Evolutionary conservation across 2,329 filamentous ascomycete genomes (phyloP), one percentile per base, ranked within the genome.

Genomic region (Didymella keratinophila): DNA sequence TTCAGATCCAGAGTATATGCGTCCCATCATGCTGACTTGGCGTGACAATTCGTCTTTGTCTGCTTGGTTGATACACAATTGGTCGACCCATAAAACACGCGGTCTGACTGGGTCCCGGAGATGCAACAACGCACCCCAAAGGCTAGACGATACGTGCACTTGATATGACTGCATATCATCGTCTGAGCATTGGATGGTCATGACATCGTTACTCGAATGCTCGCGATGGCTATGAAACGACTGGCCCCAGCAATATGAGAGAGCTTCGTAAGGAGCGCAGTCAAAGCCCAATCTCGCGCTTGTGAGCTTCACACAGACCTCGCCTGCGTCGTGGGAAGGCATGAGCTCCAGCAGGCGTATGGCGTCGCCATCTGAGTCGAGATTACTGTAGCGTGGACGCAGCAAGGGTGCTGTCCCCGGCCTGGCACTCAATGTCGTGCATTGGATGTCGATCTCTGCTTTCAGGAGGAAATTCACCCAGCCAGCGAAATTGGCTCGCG

Each of bases 171-270:
- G 23, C 14, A 23, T 21, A 14, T 49, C 34, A 3, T 41, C 10
- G 5, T 49, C 36, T 3, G 41, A 9, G 11, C 28, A 30, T 12
- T 7, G 10, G 2, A 12, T 30, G 10, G 10, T 14, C 1, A 2
- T 30, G 11, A 7, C 11, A 12, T 30, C 28, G 3, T 9, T 12
- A 12, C 28, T 30, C 14, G 8, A 9, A 8, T 28, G 20, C 10
- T 30, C 8, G 10, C 28, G 10, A 3, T n/a, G 25, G 41, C 21
- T 16, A 14, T 2, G 3, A 4, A 14, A 25, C 4, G 39, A 20
- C 39, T 25, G 20, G 16, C 20, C 34, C 46, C 46, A 49, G 10
- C 46, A 49, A 16, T 49, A 49, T 14, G 34, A 49, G 12, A 49
- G 34, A 8, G 34, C 47, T 14, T 49, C 47, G 11, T 7, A 49